phyloP scores from a whole-genome alignment of 768 basidiomycete genomes.

The Grammothele lineata region DNA sequence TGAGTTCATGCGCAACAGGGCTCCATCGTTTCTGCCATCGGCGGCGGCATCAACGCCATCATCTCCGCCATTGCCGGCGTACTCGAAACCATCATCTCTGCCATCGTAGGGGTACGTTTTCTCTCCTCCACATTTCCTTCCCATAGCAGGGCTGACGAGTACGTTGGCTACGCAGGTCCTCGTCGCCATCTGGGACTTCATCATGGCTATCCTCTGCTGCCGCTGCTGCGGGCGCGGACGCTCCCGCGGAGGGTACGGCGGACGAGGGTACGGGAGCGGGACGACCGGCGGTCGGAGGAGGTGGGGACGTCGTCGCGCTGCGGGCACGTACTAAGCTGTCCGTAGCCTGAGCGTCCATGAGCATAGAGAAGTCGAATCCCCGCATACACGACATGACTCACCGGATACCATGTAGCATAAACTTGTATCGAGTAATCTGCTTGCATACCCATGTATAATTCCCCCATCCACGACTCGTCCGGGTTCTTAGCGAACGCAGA shows the following conservation, averaged over 20 bases:
- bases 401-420: neutral
- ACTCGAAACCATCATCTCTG: constrained; percentile 51
- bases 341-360: neutral
- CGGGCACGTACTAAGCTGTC: neutral
- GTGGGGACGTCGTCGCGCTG: no score
- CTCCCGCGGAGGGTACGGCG: neutral
- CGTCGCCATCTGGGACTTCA: constrained; percentile 55
- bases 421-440: neutral
- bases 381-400: neutral
- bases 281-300: no score
- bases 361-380: neutral
- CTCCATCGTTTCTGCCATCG: constrained; percentile 56
- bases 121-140: neutral
- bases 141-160: neutral
- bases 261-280: no score
- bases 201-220: constrained; percentile 39
- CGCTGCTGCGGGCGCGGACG: constrained; percentile 24
- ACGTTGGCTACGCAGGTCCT: constrained; percentile 46
- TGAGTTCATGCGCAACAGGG: no score
- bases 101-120: constrained; percentile 44
- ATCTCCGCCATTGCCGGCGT: constrained; percentile 53
- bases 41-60: constrained; percentile 47
- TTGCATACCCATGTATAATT: no score
- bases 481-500: no score
- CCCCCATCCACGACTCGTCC: no score